phyloP scores from a whole-genome alignment of 2,329 filamentous ascomycete species.

The Exophiala calicioides region DNA sequence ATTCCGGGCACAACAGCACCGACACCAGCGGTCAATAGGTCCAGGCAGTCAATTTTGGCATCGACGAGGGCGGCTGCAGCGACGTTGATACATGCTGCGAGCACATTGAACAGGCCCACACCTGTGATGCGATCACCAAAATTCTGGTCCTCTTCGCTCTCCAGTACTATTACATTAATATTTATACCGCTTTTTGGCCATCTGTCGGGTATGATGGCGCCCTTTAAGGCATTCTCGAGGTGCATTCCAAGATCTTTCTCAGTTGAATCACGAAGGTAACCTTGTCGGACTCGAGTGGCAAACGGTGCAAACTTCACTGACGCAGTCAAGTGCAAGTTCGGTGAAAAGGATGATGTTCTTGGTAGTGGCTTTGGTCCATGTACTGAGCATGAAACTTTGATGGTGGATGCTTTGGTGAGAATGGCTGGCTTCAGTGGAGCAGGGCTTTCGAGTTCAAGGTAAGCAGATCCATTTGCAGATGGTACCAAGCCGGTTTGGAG shows the following conservation, averaged over 20 bases:
- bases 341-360: conserved; percentile 85
- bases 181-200: conserved; percentile 99
- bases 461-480: conserved; percentile 90
- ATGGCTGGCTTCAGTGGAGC: conserved; percentile 41
- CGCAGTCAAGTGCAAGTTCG: conserved; percentile 86
- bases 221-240: conserved; percentile 84
- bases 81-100: conserved; percentile 90
- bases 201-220: conserved; percentile 85
- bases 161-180: conserved; percentile 86
- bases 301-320: conserved; percentile 98
- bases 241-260: conserved; percentile 91
- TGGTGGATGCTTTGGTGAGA: conserved; percentile 61
- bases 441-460: conserved; percentile 54
- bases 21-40: conserved; percentile 84
- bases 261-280: conserved; percentile 80
- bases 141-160: conserved; percentile 76
- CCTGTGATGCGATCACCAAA: conserved; percentile 56
- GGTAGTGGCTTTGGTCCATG: conserved; percentile 91
- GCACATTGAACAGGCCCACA: conserved; percentile 88
- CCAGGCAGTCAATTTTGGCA: conserved; percentile 93
- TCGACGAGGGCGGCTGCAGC: conserved; percentile 90
- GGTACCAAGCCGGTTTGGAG: conserved; percentile 90
- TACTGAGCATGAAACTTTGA: conserved; percentile 91
- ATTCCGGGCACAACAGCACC: conserved; percentile 67
- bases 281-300: conserved; percentile 76